Percentiles rank a stretch among this genome's conserved stretches.
Conservation (phyloP, 805 yeast genomes). For the Candida adriatica region DNA sequence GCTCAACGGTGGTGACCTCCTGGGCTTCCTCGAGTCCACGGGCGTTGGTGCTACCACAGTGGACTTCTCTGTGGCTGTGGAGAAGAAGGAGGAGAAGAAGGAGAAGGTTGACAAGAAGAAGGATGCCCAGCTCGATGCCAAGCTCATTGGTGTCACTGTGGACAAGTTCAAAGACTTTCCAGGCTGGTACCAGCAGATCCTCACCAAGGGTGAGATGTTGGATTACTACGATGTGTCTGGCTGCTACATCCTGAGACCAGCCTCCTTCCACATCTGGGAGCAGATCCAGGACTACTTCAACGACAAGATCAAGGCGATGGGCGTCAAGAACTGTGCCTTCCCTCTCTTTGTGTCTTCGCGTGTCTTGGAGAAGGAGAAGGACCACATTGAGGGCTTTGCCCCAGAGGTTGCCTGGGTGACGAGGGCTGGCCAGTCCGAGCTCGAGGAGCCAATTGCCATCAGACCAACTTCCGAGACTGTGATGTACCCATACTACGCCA, state of each 20-base stretch:
- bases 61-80: constrained; percentile 43
- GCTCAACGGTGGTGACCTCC: constrained; percentile 39
- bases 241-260: constrained; percentile 95
- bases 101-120: constrained; percentile 24
- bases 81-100: constrained; percentile 22
- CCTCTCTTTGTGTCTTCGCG: constrained; percentile 95
- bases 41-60: constrained; percentile 47
- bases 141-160: constrained; percentile 91
- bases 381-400: constrained; percentile 97
- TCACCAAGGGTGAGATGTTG: constrained; percentile 95
- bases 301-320: constrained; percentile 70
- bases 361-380: constrained; percentile 95
- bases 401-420: constrained; percentile 99
- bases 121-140: constrained; percentile 67
- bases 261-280: constrained; percentile 94
- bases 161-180: constrained; percentile 91
- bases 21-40: constrained; percentile 41
- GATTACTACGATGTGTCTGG: constrained; percentile 99
- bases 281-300: constrained; percentile 85
- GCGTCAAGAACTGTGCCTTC: constrained; percentile 93
- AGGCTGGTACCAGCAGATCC: constrained; percentile 94
- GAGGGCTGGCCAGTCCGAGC: constrained; percentile 85
- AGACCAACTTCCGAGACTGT: constrained; percentile 99
- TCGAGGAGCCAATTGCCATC: constrained; percentile 97
- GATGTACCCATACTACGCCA: constrained; percentile 98